Evolutionary conservation across 768 basidiomycete genomes (phyloP).

Genomic region (Daedalea quercina): DNA sequence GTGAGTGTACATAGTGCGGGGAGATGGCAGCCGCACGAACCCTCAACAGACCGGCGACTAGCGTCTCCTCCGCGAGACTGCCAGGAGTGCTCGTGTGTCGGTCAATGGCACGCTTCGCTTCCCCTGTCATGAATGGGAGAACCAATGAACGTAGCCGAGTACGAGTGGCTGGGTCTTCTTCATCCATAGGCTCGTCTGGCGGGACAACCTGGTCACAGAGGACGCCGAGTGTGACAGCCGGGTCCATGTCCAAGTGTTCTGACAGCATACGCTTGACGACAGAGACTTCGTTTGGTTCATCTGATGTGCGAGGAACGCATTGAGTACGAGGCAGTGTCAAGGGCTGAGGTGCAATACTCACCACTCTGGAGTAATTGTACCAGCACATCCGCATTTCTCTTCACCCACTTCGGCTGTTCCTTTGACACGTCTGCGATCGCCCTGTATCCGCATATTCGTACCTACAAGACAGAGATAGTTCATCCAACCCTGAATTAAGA

Average conservation of each 20-base stretch:
- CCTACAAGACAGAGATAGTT: conserved; percentile 29
- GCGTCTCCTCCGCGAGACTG: conserved; percentile 39
- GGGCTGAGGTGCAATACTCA: conserved; percentile 28
- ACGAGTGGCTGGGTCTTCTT: conserved; percentile 51
- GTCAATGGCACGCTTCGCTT: conserved; percentile 39
- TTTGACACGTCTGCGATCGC: conserved; percentile 48
- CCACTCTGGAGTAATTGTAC: conserved; percentile 73
- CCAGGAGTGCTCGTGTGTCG: conserved; percentile 35
- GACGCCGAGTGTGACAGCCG: conserved; percentile 53
- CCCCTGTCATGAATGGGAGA: conserved; percentile 47
- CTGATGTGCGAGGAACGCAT: conserved; percentile 15
- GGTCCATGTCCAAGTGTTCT: conserved; percentile 60
- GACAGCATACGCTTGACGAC: conserved; percentile 55
- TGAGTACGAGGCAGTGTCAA: not conserved
- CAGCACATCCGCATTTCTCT: conserved; percentile 68
- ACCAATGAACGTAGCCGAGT: conserved; percentile 54
- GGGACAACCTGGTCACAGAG: conserved; percentile 62
- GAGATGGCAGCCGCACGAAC: conserved; percentile 28
- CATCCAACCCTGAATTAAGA: conserved; percentile 1
- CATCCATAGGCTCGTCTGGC: conserved; percentile 42
- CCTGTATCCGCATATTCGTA: conserved; percentile 62
- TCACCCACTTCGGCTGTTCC: conserved; percentile 51
- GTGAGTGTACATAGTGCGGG: not conserved
- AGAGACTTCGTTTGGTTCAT: conserved; percentile 58
- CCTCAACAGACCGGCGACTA: conserved; percentile 41